Percentiles rank a stretch among this genome's conserved stretches.
These are phyloP conservation scores for Pichia occidentalis DNA, from an alignment of 805 yeast species.

Conservation along the genomic window DNA sequence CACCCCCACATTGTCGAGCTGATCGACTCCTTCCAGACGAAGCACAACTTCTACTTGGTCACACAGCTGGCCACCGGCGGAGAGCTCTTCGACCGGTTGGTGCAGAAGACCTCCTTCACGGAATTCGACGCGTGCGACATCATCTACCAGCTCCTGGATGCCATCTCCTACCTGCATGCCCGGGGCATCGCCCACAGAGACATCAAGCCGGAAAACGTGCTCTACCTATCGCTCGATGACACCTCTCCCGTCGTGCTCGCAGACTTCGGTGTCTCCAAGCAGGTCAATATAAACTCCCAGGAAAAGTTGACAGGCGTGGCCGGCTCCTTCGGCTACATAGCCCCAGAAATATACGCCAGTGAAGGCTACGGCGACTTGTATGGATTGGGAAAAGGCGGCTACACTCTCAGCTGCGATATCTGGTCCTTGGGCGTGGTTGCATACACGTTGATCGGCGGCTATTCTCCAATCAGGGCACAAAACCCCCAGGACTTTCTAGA, in stretches of 20 bases:
- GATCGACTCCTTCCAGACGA: constrained; percentile 88
- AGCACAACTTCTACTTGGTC: constrained; percentile 86
- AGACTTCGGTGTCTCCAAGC: constrained; percentile 93
- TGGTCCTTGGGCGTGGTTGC: constrained; percentile 95
- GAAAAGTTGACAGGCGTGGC: constrained; percentile 30
- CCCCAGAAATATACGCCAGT: constrained; percentile 83
- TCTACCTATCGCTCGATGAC: constrained; percentile 56
- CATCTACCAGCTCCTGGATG: constrained; percentile 66
- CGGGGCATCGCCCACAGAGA: constrained; percentile 86
- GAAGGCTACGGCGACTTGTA: constrained; percentile 34
- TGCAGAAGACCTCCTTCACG: constrained; percentile 74
- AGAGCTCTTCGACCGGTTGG: constrained; percentile 83
- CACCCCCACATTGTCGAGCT: constrained; percentile 89
- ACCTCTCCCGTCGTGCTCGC: constrained; percentile 78
- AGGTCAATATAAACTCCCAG: constrained; percentile 31
- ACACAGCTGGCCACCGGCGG: constrained; percentile 97
- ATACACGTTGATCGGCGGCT: constrained; percentile 85
- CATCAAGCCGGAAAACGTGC: constrained; percentile 87
- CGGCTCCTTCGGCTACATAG: constrained; percentile 94
- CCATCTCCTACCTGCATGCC: constrained; percentile 71
- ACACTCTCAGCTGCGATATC: constrained; percentile 91
- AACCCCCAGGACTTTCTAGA: constrained; percentile 70
- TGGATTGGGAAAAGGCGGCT: constrained; percentile 49
- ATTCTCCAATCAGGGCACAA: constrained; percentile 86
- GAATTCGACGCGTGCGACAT: constrained; percentile 81